Percentiles rank a stretch among this genome's conserved stretches.
Evolutionary conservation across 495 filamentous ascomycete genomes (phyloP).

Genomic region (Talaromyces borbonicus): DNA sequence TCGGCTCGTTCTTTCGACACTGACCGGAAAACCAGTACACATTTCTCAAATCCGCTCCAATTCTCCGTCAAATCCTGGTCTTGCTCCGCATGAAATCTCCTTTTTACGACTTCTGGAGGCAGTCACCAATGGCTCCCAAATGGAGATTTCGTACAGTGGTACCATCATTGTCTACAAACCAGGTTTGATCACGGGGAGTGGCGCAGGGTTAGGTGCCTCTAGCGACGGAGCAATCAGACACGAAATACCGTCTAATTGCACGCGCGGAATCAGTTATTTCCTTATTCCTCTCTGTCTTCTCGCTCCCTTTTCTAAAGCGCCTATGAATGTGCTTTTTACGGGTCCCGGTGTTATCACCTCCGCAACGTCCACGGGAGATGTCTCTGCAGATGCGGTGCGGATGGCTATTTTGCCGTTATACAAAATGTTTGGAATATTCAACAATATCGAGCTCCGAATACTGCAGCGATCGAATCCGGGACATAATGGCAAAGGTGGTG

Average conservation of each 20-base stretch:
- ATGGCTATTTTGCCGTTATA: constrained; percentile 87
- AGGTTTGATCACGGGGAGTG: constrained; percentile 77
- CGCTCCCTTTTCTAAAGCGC: constrained; percentile 84
- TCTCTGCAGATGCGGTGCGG: constrained; percentile 84
- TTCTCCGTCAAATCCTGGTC: constrained; percentile 74
- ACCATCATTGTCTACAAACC: constrained; percentile 86
- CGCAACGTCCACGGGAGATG: constrained; percentile 68
- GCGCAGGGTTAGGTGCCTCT: constrained; percentile 52
- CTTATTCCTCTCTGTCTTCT: constrained; percentile 80
- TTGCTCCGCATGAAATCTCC: constrained; percentile 86
- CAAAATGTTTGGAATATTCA: constrained; percentile 78
- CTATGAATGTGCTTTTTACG: constrained; percentile 77
- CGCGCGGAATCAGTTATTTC: constrained; percentile 83
- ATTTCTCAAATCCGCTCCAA: constrained; percentile 87
- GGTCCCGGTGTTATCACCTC: constrained; percentile 92
- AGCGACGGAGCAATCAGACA: constrained; percentile 66
- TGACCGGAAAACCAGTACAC: constrained; percentile 80
- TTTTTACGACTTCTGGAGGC: constrained; percentile 90
- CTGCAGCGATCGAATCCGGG: constrained; percentile 68
- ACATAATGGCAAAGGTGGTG: constrained; percentile 61
- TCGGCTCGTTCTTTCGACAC: constrained; percentile 80
- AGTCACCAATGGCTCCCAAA: constrained; percentile 87
- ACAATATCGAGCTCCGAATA: constrained; percentile 80
- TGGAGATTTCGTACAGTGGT: constrained; percentile 92
- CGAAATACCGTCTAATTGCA: constrained; percentile 62